A percentile compares a stretch with the other conserved stretches of the same genome.
phyloP scores from a whole-genome alignment of 441 rosid species.

The Adansonia gregorii region DNA sequence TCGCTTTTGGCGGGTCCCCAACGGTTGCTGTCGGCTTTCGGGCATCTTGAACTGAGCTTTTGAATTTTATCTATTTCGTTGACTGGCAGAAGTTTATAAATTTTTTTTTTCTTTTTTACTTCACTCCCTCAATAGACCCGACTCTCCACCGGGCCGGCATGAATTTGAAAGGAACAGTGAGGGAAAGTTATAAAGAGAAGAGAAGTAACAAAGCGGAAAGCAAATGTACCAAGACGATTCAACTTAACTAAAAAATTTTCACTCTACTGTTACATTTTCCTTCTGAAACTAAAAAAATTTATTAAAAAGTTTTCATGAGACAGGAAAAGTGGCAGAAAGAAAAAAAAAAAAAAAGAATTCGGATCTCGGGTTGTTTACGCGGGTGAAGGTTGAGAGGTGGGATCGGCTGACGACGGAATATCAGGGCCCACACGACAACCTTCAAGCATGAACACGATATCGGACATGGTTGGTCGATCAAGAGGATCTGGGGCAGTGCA shows the following conservation, averaged over 20 bases:
- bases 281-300: slow-evolving; percentile 30
- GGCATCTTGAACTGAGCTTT: slow-evolving; percentile 20
- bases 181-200: slow-evolving; percentile 28
- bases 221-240: slow-evolving; percentile 14
- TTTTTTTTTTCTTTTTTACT: background rate
- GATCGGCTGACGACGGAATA: slow-evolving; percentile 84
- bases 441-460: slow-evolving; percentile 96
- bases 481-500: slow-evolving; percentile 92
- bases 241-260: background rate
- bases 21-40: background rate
- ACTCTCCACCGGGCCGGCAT: slow-evolving; percentile 33
- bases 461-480: slow-evolving; percentile 88
- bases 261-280: slow-evolving; percentile 30
- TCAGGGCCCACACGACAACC: slow-evolving; percentile 96
- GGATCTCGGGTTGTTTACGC: slow-evolving; percentile 41
- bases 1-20: slow-evolving; percentile 41
- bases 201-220: background rate
- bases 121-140: slow-evolving; percentile 18
- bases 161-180: background rate
- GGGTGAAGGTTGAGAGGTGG: slow-evolving; percentile 83
- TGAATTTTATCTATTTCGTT: slow-evolving; percentile 33
- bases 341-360: background rate
- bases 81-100: slow-evolving; percentile 26
- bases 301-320: slow-evolving; percentile 14
- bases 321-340: slow-evolving; percentile 20